Conservation (phyloP, 2,329 filamentous ascomycete genomes). For the Onygena corvina region DNA sequence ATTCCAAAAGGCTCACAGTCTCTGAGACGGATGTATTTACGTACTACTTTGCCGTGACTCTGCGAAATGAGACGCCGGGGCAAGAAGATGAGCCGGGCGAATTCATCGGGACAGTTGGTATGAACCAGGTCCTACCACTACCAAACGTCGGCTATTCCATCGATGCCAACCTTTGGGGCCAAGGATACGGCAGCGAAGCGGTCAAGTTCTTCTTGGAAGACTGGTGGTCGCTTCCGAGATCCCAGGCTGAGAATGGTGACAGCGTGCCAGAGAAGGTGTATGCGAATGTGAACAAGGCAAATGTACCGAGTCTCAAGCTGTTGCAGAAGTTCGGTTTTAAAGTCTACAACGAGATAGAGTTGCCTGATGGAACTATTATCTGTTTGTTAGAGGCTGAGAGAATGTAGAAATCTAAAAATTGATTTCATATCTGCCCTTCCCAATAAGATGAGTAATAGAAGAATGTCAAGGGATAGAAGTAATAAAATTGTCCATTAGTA, state of each 20-base stretch:
- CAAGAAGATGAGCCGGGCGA: neutral
- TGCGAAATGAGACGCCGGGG: slow-evolving; percentile 8
- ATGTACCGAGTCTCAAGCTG: slow-evolving; percentile 10
- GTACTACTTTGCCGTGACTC: slow-evolving; percentile 10
- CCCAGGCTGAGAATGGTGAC: neutral
- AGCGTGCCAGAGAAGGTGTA: slow-evolving; percentile 5
- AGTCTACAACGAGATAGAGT: slow-evolving; percentile 10
- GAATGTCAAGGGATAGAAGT: too few species aligned
- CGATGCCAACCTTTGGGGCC: slow-evolving; percentile 9
- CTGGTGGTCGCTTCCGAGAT: slow-evolving; percentile 14
- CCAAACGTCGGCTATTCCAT: slow-evolving; percentile 14
- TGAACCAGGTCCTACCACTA: slow-evolving; percentile 12
- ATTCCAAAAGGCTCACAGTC: neutral
- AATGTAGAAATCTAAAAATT: neutral
- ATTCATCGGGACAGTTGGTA: slow-evolving; percentile 12
- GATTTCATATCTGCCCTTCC: too few species aligned
- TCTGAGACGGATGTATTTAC: neutral
- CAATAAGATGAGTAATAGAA: too few species aligned
- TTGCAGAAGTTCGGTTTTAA: slow-evolving; percentile 14
- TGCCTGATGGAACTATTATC: slow-evolving; percentile 5
- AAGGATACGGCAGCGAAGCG: slow-evolving; percentile 15
- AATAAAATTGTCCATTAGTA: neutral
- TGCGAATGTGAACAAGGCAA: slow-evolving; percentile 10
- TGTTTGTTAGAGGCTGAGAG: neutral
- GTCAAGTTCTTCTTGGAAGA: slow-evolving; percentile 8